Base-by-base conservation (phyloP, 106 monocot species). In the Allium fistulosum region DNA sequence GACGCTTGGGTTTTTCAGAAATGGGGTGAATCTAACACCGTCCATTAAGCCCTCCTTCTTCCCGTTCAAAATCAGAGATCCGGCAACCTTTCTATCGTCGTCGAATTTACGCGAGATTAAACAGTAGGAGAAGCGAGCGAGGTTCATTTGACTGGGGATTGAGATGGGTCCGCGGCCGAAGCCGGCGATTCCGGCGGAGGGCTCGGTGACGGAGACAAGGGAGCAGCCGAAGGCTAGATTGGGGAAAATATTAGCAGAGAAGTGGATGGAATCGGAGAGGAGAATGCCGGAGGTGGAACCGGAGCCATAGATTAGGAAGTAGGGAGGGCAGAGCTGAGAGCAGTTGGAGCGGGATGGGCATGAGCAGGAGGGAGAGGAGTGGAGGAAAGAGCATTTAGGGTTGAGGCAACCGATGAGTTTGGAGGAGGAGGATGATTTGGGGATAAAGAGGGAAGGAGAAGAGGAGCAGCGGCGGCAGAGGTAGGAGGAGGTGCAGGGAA, bases 271-370 rank as follows among this genome's bases (percentile, higher is more conserved):
- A 17, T 96, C 91, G 52, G 81, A 79, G 48, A 96, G 69, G 37
- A 95, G 76, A 10, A 96, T 46, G 4, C 95, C 91, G 8, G 83
- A 85, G 16, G 95, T 96, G 68, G 91, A 91, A 8, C 95, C 91
- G 46, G 88, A 85, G 10, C 88, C 83, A 61, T 96, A 96, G 52
- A 88, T 9, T 57, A 96, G 7, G 18, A 72, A 5, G 69, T 96
- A 95, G 10, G 94, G 91, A 0, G 91, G 88, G 79, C 94, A 88
- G 53, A 81, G 49, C 51, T 49, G 15, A 49, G 79, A 17, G 67
- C 74, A 77, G 48, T 70, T 57, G 11, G 57, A 46, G 37, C 66
- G 65, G 52, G 72, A 57, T 62, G 66, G 46, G 4, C 69, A 62
- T 5, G 64, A 58, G 78, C 85, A 88, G 9, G 55, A 13, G n/a